Base-by-base conservation (phyloP, 495 filamentous ascomycete species). In the Clohesyomyces aquaticus region DNA sequence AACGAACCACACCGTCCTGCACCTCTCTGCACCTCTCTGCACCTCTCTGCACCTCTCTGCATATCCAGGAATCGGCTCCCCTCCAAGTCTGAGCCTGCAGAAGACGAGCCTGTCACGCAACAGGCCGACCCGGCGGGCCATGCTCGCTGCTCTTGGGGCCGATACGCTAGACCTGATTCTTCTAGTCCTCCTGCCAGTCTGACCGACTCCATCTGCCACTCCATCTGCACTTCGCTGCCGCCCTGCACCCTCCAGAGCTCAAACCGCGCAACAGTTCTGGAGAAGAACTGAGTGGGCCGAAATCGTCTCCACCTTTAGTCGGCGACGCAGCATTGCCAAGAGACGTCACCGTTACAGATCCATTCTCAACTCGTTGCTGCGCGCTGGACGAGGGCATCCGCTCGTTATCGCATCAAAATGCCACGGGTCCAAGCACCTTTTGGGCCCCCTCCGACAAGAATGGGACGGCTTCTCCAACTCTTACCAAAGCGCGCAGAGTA, bases 151-250 rank as follows among this genome's bases (percentile, higher is more conserved):
- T 19, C 38, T 19, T 18, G 29, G 38, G 25, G 25, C n/a, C 32
- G 53, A 18, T 41, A 6, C 2, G 32, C 29, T 56, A 42, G 22
- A 23, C 53, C 18, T 14, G 23, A 25, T 19, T 19, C 14, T n/a
- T 11, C 21, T 21, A 42, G 18, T 16, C 21, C 32, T 14, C 23
- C 41, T 45, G 53, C 53, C 35, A 56, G 53, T 32, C 53, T 56
- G 32, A 56, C 53, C 53, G 53, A 56, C 53, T 56, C 43, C 53
- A 42, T 19, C 9, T 42, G 3, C 4, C 19, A n/a, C n/a, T 43
- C n/a, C 50, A 38, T 6, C 32, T 38, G 23, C 27, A 28, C 22
- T 12, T 12, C 22, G 47, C n/a, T 16, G 23, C 11, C 18, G 22
- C 16, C 18, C 21, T 50, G 3, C 16, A 25, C 22, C 4, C 4